Percentiles rank a stretch among this genome's conserved stretches.
Evolutionary conservation across 139 green algal species (phyloP).

Genomic region (Diplosphaera chodatii): DNA sequence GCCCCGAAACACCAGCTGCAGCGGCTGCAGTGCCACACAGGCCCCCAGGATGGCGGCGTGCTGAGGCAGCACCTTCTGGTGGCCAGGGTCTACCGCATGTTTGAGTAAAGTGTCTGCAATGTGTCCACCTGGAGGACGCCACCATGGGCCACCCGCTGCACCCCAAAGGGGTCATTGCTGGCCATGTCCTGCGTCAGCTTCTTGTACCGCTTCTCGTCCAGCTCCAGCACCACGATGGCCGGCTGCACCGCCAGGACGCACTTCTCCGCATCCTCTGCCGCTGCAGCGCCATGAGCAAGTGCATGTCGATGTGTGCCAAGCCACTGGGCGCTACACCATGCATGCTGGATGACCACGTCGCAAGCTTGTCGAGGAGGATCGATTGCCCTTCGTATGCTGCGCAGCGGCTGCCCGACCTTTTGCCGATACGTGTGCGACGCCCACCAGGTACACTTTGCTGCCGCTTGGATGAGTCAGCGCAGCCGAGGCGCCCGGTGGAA

Average conservation of each 20-base stretch:
- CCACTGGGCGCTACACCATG: no score
- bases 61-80: no score
- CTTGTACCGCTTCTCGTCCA: constrained; percentile 14
- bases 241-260: constrained; percentile 22
- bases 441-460: constrained; percentile 29
- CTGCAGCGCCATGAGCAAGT: no score
- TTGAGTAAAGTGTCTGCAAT: not conserved
- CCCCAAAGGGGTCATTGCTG: not conserved
- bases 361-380: no score
- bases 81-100: no score
- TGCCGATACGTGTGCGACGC: constrained; percentile 25
- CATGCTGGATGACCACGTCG: no score
- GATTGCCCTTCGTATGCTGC: no score
- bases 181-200: not conserved
- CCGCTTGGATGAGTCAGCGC: not conserved
- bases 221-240: constrained; percentile 25
- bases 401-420: no score
- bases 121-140: not conserved
- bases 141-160: not conserved
- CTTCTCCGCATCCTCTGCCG: constrained; percentile 17
- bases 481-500: not conserved
- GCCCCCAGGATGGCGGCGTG: no score
- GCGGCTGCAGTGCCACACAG: not conserved
- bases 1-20: not conserved
- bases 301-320: no score